Base-by-base conservation (phyloP, 2,329 filamentous ascomycete species). In the Colletotrichum salicis region DNA sequence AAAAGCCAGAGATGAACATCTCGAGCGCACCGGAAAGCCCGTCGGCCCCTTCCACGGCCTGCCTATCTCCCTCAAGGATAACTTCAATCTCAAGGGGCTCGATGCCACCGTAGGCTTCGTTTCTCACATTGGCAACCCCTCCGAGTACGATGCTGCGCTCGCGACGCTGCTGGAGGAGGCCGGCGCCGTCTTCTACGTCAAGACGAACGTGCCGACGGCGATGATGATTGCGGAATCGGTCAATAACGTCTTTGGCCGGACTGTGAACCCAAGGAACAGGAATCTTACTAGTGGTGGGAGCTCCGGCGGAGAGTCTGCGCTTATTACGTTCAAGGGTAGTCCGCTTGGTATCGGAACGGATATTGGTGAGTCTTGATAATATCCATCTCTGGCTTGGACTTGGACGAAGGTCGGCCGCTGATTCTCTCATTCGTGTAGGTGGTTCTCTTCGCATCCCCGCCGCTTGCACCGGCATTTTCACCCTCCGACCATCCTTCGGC, bases 141-240 rank as follows among this genome's bases (percentile, higher is more conserved):
- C 85, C 0, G 67, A 76, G 3, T 71, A 78, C 8, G 85, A 88
- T 33, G 77, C 85, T 4, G 77, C 80, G 4, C 79, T 87, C 0
- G 82, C 81, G 1, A 74, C 78, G 10, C 72, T 89, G 1, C 80
- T 90, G 1, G 78, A 83, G 54, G 80, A 77, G 0, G 82, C 84
- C 3, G 88, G 88, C 5, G 88, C 87, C 12, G 82, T 90, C 33
- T 83, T 88, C 73, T 89, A 88, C 76, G 86, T 87, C 73, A 89
- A 89, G 80, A 89, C 88, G 0, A 89, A 86, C 73, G 84, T 89
- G 4, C 87, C 88, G 0, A 91, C 89, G 1, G 89, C 89, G 13
- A 90, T 92, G 86, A 92, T 93, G 90, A 91, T 92, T 63, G 87
- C 89, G 13, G 91, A 93, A 77, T 88, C 85, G 1, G 88, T 91